These are phyloP conservation scores for Lenwebbia sp. DNA, from an alignment of 345 rosid genomes.

Conservation along the genomic window DNA sequence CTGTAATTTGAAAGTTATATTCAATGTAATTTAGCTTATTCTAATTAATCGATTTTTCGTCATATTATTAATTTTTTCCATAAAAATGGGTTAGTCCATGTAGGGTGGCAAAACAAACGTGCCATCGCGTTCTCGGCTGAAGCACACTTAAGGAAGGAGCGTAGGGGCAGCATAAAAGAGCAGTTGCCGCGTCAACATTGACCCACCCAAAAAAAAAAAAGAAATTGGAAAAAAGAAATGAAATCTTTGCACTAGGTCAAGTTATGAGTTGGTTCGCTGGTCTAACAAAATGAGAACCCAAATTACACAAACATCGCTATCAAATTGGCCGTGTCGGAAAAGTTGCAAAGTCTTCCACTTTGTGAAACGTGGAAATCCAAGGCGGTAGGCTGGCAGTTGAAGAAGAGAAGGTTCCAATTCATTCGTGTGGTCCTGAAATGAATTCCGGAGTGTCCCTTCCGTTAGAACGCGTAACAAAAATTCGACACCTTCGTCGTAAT, in stretches of 20 bases:
- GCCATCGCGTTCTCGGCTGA: neutral
- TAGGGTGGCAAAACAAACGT: neutral
- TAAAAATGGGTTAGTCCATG: neutral
- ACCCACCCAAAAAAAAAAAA: neutral
- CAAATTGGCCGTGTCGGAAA: neutral
- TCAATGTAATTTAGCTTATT: neutral
- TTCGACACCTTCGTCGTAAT: neutral
- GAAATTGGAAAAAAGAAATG: neutral
- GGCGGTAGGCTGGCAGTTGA: neutral
- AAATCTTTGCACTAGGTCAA: neutral
- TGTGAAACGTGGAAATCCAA: neutral
- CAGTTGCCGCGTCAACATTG: neutral
- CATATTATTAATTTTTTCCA: neutral
- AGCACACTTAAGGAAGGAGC: neutral
- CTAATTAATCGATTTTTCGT: neutral
- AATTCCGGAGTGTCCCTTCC: neutral
- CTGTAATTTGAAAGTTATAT: no score
- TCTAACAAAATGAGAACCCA: neutral
- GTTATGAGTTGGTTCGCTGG: neutral
- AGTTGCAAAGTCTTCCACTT: neutral
- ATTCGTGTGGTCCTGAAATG: neutral
- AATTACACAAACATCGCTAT: neutral
- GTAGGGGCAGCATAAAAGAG: neutral
- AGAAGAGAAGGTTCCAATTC: neutral
- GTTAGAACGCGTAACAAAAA: neutral